These are phyloP conservation scores for Backusella sp. DNA, from an alignment of 192 early-diverging fungal genomes.

Conservation along the genomic window DNA sequence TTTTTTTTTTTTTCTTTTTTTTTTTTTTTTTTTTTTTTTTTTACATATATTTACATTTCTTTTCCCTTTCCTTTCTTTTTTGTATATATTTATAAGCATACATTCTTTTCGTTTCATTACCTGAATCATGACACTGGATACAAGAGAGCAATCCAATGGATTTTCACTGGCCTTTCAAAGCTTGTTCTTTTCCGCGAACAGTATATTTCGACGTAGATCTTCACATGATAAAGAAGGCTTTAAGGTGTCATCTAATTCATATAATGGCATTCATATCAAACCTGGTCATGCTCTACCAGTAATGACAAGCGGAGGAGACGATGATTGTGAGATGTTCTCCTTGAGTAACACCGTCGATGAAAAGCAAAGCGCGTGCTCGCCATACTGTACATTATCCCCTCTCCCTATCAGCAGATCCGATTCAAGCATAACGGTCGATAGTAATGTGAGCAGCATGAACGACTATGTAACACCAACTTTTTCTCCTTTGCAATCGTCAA, in stretches of 20 bases:
- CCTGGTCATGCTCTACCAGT: background rate
- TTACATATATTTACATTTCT: background rate
- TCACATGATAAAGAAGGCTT: slow-evolving; percentile 1
- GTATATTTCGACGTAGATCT: slow-evolving; percentile 6
- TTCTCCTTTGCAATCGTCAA: background rate
- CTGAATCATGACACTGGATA: background rate
- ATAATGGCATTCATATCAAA: background rate
- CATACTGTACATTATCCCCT: slow-evolving; percentile 4
- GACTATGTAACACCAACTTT: background rate
- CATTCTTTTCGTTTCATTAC: background rate
- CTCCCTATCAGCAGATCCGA: slow-evolving; percentile 10
- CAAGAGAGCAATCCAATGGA: slow-evolving; percentile 1
- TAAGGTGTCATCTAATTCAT: background rate
- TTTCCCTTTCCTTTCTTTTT: background rate
- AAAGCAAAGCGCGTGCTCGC: slow-evolving; percentile 1
- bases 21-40: background rate
- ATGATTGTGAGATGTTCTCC: background rate
- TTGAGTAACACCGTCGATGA: background rate
- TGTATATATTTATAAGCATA: background rate
- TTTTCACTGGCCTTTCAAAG: slow-evolving; percentile 5
- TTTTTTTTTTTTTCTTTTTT: background rate
- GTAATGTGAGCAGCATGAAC: background rate
- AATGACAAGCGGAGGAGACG: background rate
- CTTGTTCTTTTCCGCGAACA: background rate
- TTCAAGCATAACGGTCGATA: slow-evolving; percentile 6